A percentile compares a stretch with the other conserved stretches of the same genome.
Evolutionary conservation across 345 rosid species (phyloP).

Genomic region (Salix exigua): DNA sequence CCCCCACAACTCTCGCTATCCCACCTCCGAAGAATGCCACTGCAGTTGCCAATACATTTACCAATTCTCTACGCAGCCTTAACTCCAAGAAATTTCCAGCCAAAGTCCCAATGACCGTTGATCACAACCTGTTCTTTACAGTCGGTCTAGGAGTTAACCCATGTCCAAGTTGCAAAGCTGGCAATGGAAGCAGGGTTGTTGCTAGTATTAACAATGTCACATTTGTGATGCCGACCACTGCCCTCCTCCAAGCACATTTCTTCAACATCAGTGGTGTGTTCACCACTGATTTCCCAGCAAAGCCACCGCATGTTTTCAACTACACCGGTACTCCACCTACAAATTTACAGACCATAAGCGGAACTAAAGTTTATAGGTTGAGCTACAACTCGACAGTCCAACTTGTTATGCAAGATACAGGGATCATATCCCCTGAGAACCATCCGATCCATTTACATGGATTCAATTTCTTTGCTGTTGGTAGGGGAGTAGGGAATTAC

Average conservation of each 20-base stretch:
- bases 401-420: slow-evolving; percentile 42
- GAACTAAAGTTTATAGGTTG: slow-evolving; percentile 32
- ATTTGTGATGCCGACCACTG: slow-evolving; percentile 54
- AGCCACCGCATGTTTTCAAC: slow-evolving; percentile 30
- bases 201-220: slow-evolving; percentile 64
- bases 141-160: slow-evolving; percentile 50
- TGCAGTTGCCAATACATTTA: slow-evolving; percentile 43
- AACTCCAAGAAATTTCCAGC: slow-evolving; percentile 65
- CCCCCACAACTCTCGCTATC: slow-evolving; percentile 26
- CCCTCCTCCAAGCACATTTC: slow-evolving; percentile 66
- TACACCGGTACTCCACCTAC: slow-evolving; percentile 21
- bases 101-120: slow-evolving; percentile 50
- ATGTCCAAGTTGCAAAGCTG: slow-evolving; percentile 54
- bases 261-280: slow-evolving; percentile 37
- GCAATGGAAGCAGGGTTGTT: slow-evolving; percentile 48
- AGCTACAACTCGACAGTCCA: slow-evolving; percentile 34
- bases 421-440: slow-evolving; percentile 34
- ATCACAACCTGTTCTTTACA: slow-evolving; percentile 45
- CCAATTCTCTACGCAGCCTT: slow-evolving; percentile 46
- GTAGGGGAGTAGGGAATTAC: slow-evolving; percentile 34
- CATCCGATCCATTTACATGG: slow-evolving; percentile 44
- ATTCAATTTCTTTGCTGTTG: slow-evolving; percentile 37
- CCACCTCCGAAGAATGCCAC: slow-evolving; percentile 62
- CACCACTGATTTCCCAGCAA: slow-evolving; percentile 36
- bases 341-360: slow-evolving; percentile 23